Base-by-base conservation (phyloP, 495 filamentous ascomycete species). In the Penicillium simplicissimum region DNA sequence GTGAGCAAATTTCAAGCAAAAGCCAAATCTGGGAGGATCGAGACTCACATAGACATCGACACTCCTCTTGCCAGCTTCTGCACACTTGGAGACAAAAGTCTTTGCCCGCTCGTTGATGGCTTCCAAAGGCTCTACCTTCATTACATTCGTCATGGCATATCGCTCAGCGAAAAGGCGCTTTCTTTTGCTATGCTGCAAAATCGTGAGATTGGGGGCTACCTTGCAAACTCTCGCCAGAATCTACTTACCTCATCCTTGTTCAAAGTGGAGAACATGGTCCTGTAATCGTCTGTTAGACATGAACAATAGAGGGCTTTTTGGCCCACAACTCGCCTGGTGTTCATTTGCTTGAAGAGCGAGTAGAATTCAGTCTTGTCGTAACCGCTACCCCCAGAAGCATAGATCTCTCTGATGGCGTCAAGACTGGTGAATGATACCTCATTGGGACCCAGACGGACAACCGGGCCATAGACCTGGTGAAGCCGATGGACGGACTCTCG, bases 341-440 rank as follows among this genome's bases (percentile, higher is more conserved):
- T 57, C 15, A 52, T 87, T 33, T 87, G 77, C 58, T 74, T 79
- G 65, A 90, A 90, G 10, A 88, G 67, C 42, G 82, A 78, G 72
- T 89, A 90, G 56, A 86, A 86, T 62, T 86, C 84, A 0, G 85
- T 89, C 74, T 89, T 89, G 56, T 88, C 82, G 62, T 86, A 89
- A 8, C 87, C 86, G 63, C 86, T 88, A 0, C 87, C 87, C 1
- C 83, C 84, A 0, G 82, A 84, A 33, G 80, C 77, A 68, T 89
- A 89, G 21, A 89, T 89, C 67, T 88, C 85, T 60, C 84, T 86
- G n/a, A 88, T 76, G 0, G 82, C 86, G 19, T 79, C 74, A 1
- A 82, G 60, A 2, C 80, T 82, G 0, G 82, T 81, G 57, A 90
- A 88, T 0, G 82, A 83, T 9, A 88, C 80, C 68, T 89, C 86